Evolutionary conservation across 345 rosid genomes (phyloP).

Genomic region (Angophora floribunda): DNA sequence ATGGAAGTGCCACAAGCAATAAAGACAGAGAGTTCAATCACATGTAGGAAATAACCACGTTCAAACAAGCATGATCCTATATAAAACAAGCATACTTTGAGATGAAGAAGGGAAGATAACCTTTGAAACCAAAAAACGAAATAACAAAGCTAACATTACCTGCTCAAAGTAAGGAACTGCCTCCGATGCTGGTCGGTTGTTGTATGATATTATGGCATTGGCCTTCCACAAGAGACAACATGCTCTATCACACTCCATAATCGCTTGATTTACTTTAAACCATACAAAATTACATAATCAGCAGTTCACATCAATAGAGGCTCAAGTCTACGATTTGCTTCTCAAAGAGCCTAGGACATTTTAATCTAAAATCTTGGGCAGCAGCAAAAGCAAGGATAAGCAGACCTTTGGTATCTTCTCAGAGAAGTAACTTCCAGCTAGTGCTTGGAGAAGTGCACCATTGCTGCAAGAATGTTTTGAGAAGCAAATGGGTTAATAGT

Average conservation of each 20-base stretch:
- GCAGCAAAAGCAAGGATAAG: neutral
- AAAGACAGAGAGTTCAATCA: neutral
- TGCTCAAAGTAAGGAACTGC: constrained; percentile 97
- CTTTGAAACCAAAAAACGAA: neutral
- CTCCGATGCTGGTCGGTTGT: constrained; percentile 94
- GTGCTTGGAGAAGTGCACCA: constrained; percentile 89
- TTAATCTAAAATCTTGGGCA: neutral
- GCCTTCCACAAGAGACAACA: constrained; percentile 64
- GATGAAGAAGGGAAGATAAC: neutral
- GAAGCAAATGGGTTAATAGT: neutral
- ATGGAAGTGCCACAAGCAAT: neutral
- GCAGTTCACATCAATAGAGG: neutral
- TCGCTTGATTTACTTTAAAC: constrained; percentile 5
- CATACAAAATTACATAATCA: constrained; percentile 6
- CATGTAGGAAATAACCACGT: neutral
- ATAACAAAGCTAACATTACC: constrained; percentile 24
- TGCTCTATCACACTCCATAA: constrained; percentile 33
- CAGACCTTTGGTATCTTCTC: constrained; percentile 90
- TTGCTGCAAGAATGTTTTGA: constrained; percentile 36
- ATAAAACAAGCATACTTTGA: neutral
- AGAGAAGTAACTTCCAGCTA: constrained; percentile 74
- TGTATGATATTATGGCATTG: constrained; percentile 85
- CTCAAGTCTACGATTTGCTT: neutral
- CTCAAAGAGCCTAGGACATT: neutral
- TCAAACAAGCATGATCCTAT: neutral